Base-by-base conservation (phyloP, 352 stramenopile species). In the Phytophthora pseudosyringae region DNA sequence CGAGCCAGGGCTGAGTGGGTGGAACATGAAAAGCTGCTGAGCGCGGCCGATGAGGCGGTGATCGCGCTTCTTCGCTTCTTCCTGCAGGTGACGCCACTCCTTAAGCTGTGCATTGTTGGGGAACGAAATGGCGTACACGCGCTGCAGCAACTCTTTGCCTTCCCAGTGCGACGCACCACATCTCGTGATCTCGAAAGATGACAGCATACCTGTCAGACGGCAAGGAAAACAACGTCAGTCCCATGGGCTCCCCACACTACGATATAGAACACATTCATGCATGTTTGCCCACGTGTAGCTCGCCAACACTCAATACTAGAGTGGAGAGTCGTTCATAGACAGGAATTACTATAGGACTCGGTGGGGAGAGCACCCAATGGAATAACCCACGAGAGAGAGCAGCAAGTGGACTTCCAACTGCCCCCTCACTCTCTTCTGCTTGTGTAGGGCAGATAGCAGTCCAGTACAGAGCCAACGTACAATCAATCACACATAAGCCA, bases 71-170 rank as follows among this genome's bases (percentile, higher is more conserved):
- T 98, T 98, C 11, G 97, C 97, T 66, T 99, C 97, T 73, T 98
- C 96, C 74, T 99, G 87, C 26, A 95, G 57, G 28, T 89, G 76
- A 56, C 94, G 77, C 81, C 83, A 94, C 67, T 93, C 78, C 60
- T 97, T 96, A 18, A 98, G 71, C 62, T 97, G 81, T 16, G 81
- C 47, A 11, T 91, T 93, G 64, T 86, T 88, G 21, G 97, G 96
- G 85, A 98, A 99, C 28, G 97, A 97, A 29, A 98, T 98, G 40
- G 94, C 97, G 73, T 99, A 99, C 64, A 99, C 97, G 36, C 97
- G 88, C 80, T 98, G 94, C 12, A 99, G 76, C 80, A 98, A 83
- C 54, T 98, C 93, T 21, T 93, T 87, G 62, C 86, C 78, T 62
- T 88, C 72, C 81, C 83, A 94, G 71, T 99, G 98, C 7, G 97